These are phyloP conservation scores for Erysimum cheiranthoides DNA, from an alignment of 345 rosid species.

Conservation along the genomic window DNA sequence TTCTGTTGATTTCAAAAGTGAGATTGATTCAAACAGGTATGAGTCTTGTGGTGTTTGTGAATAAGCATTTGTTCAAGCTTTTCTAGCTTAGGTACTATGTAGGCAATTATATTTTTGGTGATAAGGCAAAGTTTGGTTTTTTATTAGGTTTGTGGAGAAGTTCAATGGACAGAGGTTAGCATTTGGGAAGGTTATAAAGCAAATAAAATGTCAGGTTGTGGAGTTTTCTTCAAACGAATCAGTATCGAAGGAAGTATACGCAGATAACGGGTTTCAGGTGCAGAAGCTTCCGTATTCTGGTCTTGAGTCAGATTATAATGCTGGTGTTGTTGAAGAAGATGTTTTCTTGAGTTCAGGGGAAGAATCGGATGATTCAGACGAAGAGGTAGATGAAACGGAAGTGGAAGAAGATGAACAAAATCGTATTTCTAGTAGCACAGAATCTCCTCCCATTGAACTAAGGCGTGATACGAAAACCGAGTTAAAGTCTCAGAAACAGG, in stretches of 20 bases:
- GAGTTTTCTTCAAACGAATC: constrained; percentile 44
- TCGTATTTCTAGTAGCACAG: constrained; percentile 31
- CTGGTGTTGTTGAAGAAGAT: constrained; percentile 40
- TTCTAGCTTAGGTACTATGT: neutral
- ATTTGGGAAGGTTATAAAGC: constrained; percentile 82
- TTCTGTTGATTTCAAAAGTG: constrained; percentile 69
- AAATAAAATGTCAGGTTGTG: constrained; percentile 64
- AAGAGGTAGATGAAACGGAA: constrained; percentile 15
- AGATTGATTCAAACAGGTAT: constrained; percentile 75
- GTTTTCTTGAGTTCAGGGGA: constrained; percentile 15
- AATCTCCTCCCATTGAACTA: constrained; percentile 23
- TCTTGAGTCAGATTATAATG: constrained; percentile 33
- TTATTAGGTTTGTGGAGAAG: constrained; percentile 68
- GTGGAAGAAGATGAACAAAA: constrained; percentile 19
- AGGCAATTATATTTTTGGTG: neutral
- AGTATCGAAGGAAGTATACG: constrained; percentile 38
- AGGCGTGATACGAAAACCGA: neutral
- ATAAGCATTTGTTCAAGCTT: neutral
- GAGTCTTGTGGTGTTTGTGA: constrained; percentile 28
- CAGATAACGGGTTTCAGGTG: constrained; percentile 24
- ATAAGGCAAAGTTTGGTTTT: constrained; percentile 11
- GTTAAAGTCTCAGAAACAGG: constrained; percentile 26
- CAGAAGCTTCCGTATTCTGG: constrained; percentile 38
- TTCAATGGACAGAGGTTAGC: constrained; percentile 57
- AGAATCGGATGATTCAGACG: constrained; percentile 25